Evolutionary conservation across 352 stramenopile species (phyloP).

Genomic region (Globisporangium polare): DNA sequence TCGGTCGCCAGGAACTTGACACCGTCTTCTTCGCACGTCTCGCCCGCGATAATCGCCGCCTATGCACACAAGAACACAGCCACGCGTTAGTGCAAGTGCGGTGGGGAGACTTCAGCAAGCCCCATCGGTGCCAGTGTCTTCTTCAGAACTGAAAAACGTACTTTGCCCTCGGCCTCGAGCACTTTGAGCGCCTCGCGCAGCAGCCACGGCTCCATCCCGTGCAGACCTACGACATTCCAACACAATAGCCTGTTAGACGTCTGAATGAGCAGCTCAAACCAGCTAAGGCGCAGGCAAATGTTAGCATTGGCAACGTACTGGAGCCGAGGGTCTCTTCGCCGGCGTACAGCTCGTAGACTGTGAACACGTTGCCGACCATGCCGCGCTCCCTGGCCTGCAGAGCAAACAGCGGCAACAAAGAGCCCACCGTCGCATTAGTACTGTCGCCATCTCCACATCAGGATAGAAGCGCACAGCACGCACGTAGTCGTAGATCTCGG

Average conservation of each 20-base stretch:
- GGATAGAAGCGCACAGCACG: slow-evolving; percentile 1
- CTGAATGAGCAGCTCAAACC: too few species aligned
- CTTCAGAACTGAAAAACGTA: slow-evolving; percentile 10
- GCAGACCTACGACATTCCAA: slow-evolving; percentile 35
- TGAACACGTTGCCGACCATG: slow-evolving; percentile 84
- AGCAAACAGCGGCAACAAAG: background rate
- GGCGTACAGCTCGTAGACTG: slow-evolving; percentile 82
- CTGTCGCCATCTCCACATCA: slow-evolving; percentile 13
- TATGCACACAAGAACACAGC: slow-evolving; percentile 10
- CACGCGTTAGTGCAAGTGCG: background rate
- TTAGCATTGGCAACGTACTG: slow-evolving; percentile 31
- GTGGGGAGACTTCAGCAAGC: too few species aligned
- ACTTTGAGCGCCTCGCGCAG: slow-evolving; percentile 73
- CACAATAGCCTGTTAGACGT: background rate
- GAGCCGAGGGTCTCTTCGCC: slow-evolving; percentile 77
- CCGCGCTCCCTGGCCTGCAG: slow-evolving; percentile 60
- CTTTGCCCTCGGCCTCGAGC: slow-evolving; percentile 74
- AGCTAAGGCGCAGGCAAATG: background rate
- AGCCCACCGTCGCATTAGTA: background rate
- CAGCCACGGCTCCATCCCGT: slow-evolving; percentile 83
- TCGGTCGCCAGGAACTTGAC: slow-evolving; percentile 81
- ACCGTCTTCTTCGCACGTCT: slow-evolving; percentile 81
- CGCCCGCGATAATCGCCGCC: slow-evolving; percentile 73
- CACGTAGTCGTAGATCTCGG: slow-evolving; percentile 86
- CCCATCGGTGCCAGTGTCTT: background rate